phyloP scores from a whole-genome alignment of 108 stramenopile species.

The Cyclotella cryptica region DNA sequence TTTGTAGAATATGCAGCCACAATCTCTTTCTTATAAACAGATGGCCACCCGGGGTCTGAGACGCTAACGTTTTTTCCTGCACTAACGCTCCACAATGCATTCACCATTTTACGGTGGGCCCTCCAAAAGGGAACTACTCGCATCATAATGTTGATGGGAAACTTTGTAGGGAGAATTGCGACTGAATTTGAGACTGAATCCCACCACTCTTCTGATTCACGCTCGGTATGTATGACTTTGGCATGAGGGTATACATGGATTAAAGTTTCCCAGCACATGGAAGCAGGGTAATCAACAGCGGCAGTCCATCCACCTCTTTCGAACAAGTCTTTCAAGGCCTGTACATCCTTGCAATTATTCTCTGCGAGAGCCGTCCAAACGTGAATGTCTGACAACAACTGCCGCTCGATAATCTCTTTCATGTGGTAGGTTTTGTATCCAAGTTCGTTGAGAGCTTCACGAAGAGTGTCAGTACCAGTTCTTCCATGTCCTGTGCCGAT shows the following conservation, averaged over 20 bases:
- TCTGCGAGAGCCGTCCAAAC: constrained; percentile 5
- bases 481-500: constrained; percentile 28
- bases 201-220: constrained; percentile 31
- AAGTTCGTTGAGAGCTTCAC: constrained; percentile 10
- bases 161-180: background rate
- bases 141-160: constrained; percentile 4
- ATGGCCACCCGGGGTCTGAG: constrained; percentile 7
- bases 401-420: constrained; percentile 9
- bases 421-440: constrained; percentile 36
- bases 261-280: constrained; percentile 12
- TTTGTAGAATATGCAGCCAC: constrained; percentile 16
- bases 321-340: constrained; percentile 8
- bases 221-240: constrained; percentile 28
- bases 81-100: background rate
- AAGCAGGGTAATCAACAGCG: constrained; percentile 23
- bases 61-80: background rate
- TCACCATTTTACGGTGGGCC: background rate
- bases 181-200: constrained; percentile 12
- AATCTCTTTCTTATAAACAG: constrained; percentile 15
- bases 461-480: constrained; percentile 24
- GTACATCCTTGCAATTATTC: constrained; percentile 17
- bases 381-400: background rate
- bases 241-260: constrained; percentile 9
- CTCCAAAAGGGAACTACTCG: constrained; percentile 13
- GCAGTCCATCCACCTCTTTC: constrained; percentile 26